Evolutionary conservation across 805 yeast species (phyloP), one percentile per base, ranked within the genome.

Genomic region (Sugiyamaella smithiae): DNA sequence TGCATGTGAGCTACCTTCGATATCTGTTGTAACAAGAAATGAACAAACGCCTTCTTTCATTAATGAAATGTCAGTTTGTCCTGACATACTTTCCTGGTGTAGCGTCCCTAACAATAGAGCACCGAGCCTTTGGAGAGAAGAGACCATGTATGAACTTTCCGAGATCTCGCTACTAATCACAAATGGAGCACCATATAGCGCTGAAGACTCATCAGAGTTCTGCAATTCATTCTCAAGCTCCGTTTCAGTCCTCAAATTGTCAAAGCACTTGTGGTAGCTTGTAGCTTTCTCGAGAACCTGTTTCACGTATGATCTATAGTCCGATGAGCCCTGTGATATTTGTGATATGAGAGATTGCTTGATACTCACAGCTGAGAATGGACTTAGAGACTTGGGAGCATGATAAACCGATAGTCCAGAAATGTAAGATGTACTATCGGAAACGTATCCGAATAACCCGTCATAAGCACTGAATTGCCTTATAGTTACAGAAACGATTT

Each of bases 401-500:
- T 37, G 35, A 41, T 51, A 55, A 6, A 43, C 41, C 1, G 50
- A 23, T 32, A 46, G 17, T 3, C 38, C 35, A 3, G 46, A 29
- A 9, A 50, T 14, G 17, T 20, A 33, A 11, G 46, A 38, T 9
- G 12, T n/a, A 14, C 49, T 50, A 16, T 14, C 43, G 6, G 59
- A 53, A 2, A 57, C 40, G 41, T 58, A 59, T 14, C 63, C 63
- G 24, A 59, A 53, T 7, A 59, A 55, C 14, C 63, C 63, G 35
- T 59, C 63, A 41, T 58, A 59, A 2, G 63, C 63, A 42, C 55
- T 49, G 41, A 53, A 59, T 49, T 52, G 49, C 26, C 53, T 48
- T 44, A 51, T 42, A 4, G 60, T 53, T n/a, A 56, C 53, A 7
- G 51, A 37, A 9, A 52, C 61, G 33, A 57, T 58, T 2, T 55